Base-by-base conservation (phyloP, 2,329 filamentous ascomycete species). In the Blastomyces parvus region DNA sequence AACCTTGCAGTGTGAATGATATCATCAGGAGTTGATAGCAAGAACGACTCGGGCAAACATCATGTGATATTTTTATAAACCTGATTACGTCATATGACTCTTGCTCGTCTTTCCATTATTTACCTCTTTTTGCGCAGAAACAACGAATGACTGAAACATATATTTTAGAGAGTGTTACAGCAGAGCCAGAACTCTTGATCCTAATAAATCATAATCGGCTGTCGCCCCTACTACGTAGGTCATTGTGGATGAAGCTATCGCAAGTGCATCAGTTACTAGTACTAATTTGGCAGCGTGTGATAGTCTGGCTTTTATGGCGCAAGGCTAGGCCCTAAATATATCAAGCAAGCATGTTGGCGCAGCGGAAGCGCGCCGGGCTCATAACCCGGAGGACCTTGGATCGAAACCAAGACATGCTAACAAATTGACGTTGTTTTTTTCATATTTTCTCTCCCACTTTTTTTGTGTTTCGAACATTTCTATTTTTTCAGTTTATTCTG, bases 281-380 rank as follows among this genome's bases (percentile, higher is more conserved):
- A 25, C 46, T 3, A 50, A 50, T 11, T 27, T 11, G 46, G 46
- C 7, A 9, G 8, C 13, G 22, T 36, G 13, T 11, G n/a, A 22
- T 36, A 19, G 14, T 38, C 19, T 38, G 52, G 11, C 36, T 42
- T 42, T 27, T 22, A 58, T 58, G 44, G n/a, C 36, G 2, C 13
- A 7, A 2, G 19, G 1, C 42, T 7, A 11, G 0, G 11, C 13
- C 13, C 36, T 17, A 17, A n/a, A 36, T 7, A 42, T 19, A 62
- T 42, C 30, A 59, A 52, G 48, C 27, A 60, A 70, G 69, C 69
- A 68, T 68, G 63, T 64, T 70, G 66, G 69, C 66, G 71, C 71
- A 73, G 71, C 66, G 71, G 71, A 72, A 73, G 71, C 71, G 71
- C 71, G 71, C 71, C 71, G 71, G 71, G 71, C 71, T 73, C 71